phyloP scores from a whole-genome alignment of 345 rosid species.

The Psidium guajava region DNA sequence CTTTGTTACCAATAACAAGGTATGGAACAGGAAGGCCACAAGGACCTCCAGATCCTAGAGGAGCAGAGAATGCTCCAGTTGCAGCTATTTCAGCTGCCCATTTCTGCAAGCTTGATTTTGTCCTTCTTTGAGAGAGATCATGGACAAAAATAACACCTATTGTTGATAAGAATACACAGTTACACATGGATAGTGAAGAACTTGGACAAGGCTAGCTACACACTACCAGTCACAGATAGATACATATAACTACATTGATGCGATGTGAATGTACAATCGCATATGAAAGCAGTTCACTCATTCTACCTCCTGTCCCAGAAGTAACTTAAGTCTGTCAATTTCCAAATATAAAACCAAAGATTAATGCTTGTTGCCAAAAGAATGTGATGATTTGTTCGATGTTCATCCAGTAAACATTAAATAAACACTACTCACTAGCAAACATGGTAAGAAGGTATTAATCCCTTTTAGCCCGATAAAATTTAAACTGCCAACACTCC shows the following conservation, averaged over 20 bases:
- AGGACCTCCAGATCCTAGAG: slow-evolving; percentile 89
- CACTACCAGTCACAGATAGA: not conserved
- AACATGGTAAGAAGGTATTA: not conserved
- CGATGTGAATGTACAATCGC: not conserved
- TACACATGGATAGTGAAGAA: not conserved
- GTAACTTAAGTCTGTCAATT: not conserved
- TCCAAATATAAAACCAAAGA: not conserved
- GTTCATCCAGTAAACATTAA: not conserved
- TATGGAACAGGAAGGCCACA: slow-evolving; percentile 97
- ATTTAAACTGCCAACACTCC: not conserved
- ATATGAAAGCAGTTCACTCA: not conserved
- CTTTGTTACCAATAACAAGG: slow-evolving; percentile 90
- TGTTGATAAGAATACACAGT: not conserved
- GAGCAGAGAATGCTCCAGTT: slow-evolving; percentile 89
- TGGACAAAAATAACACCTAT: slow-evolving; percentile 97
- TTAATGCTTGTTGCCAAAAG: not conserved
- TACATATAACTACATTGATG: not conserved
- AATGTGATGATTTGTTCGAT: not conserved
- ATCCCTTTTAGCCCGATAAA: not conserved
- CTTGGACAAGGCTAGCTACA: not conserved
- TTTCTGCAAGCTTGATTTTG: slow-evolving; percentile 86
- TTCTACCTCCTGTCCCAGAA: not conserved
- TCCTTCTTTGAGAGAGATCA: slow-evolving; percentile 94
- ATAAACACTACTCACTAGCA: not conserved
- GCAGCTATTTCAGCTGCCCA: slow-evolving; percentile 93